Evolutionary conservation across 176 grass and related monocot genomes (phyloP), one percentile per base, ranked within the genome.

Genomic region (Canna indica): DNA sequence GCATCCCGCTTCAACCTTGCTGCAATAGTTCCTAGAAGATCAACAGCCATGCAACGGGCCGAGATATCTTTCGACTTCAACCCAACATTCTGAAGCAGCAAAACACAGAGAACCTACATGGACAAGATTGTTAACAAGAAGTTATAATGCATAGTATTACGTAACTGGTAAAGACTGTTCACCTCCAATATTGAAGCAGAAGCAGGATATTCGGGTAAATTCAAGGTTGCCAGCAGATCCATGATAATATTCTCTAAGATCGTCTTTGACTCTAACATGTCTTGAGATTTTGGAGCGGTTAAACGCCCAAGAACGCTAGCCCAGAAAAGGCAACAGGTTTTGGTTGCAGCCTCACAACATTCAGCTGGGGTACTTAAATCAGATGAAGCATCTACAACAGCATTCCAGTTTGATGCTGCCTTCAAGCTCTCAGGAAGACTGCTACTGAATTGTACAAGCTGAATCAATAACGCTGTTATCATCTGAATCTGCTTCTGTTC

Each of bases 401-500:
- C 83, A 82, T 80, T 94, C 95, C 90, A 99, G 83, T 77, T 90
- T 70, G 93, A 78, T 44, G 67, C 62, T 68, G 73, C 71, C 73
- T 82, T 94, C 74, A 99, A 82, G 75, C 78, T 88, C 65, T 90
- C 87, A 64, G 95, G 95, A 54, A 99, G 80, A 70, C 75, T 81
- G 70, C 86, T 81, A 87, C 95, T 94, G 69, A 94, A 99, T 26
- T 99, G 95, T 70, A 94, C 95, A 73, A 99, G 75, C 73, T 94
- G 95, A 83, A 99, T 78, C 70, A 99, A 73, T 63, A 94, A 77
- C 25, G 95, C 95, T 72, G 90, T 94, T 90, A 94, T 94, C 90
- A 94, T 94, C 85, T 99, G 95, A 56, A 99, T 99, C 83, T 99
- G 87, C 61, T 90, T 94, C 60, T 99, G 87, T 47, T 99, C 94